These are phyloP conservation scores for Grigorovia yakushimaensis DNA, from an alignment of 805 yeast species.

Conservation along the genomic window DNA sequence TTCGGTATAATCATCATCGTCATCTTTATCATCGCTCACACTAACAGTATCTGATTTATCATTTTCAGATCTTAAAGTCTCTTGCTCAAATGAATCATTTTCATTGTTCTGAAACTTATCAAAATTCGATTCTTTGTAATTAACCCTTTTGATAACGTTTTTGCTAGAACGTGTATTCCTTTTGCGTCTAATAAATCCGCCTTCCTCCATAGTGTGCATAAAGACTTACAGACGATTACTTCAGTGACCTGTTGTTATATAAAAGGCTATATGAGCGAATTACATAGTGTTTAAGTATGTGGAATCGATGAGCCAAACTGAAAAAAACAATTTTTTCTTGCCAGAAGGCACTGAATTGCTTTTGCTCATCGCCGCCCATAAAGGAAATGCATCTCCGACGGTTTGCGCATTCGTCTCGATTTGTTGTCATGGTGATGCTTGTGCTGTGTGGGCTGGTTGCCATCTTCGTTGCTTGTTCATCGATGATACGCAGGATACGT, in stretches of 20 bases:
- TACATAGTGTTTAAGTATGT: not conserved
- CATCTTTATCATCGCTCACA: slow-evolving; percentile 22
- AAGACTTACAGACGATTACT: not conserved
- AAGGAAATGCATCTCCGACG: not conserved
- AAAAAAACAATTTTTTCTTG: not conserved
- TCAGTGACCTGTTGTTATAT: too few relatives aligned
- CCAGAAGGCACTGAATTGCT: not conserved
- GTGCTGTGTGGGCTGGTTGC: too few relatives aligned
- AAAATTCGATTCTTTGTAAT: slow-evolving; percentile 26
- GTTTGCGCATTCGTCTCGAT: not conserved
- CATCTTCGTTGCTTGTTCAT: too few relatives aligned
- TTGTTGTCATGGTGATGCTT: not conserved
- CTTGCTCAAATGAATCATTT: not conserved
- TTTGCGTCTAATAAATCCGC: slow-evolving; percentile 23
- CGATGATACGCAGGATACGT: not conserved
- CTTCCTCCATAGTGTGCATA: slow-evolving; percentile 15
- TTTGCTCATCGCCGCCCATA: not conserved
- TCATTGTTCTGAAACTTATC: slow-evolving; percentile 8
- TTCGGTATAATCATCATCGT: slow-evolving; percentile 6
- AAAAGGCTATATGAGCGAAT: too few relatives aligned
- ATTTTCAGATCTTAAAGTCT: not conserved
- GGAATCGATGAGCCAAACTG: not conserved
- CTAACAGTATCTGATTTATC: slow-evolving; percentile 12
- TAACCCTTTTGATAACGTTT: slow-evolving; percentile 25
- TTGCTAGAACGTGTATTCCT: slow-evolving; percentile 7